Evolutionary conservation across 345 rosid genomes (phyloP), one percentile per base, ranked within the genome.

Genomic region (Citrus cavaleriei): DNA sequence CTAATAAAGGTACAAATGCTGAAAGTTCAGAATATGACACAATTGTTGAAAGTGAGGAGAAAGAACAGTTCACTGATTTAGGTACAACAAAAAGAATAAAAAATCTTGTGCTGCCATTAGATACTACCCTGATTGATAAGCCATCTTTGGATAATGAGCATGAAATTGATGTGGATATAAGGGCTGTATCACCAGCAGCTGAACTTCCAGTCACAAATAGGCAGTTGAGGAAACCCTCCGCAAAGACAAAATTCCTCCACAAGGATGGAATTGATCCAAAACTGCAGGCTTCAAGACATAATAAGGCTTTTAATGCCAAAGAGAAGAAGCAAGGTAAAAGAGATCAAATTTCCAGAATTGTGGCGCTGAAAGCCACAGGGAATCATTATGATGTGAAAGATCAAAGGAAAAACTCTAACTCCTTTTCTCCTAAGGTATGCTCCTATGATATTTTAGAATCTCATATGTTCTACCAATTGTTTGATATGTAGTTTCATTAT

Each of bases 301-400:
- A 55, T 68, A 84, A 81, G 74, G 84, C 72, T 8, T 67, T 71
- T 54, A 75, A 57, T 64, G 61, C 76, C 77, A 87, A 73, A 77
- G 89, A 80, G 77, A 86, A 85, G 42, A 84, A 69, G 51, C 83
- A 81, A 10, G 37, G 75, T 62, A 89, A 81, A 79, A 87, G 78
- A 81, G 85, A 80, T 81, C 81, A 76, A 70, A 77, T 49, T 59
- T 65, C 71, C 59, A 57, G 27, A 21, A 22, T 55, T 63, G 22
- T 32, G 32, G 70, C 51, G 4, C 86, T 74, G 85, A 88, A 83
- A 77, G 68, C 78, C 68, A 82, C 76, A 80, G 83, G 73, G 79
- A 88, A 78, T 49, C 73, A 19, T 25, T 80, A 81, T 79, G 76
- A 80, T 64, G 66, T 63, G 71, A 89, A 84, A 86, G 89, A 91